Conservation (phyloP, 1,284 basidiomycete species). For the Ustilago loliicola region DNA sequence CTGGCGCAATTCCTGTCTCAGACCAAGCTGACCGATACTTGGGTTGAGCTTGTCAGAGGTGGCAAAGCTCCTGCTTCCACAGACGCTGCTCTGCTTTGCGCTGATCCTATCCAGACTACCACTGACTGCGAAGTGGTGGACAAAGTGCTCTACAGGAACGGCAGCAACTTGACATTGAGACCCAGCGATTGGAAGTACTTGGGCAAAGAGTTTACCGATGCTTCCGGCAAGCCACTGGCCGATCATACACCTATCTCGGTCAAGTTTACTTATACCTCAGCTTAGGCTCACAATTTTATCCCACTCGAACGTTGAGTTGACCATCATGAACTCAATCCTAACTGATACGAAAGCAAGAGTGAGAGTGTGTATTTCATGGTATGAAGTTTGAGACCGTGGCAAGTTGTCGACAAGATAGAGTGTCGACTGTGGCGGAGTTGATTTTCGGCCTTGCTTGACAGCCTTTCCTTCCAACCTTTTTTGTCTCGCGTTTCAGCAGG, state of each 20-base stretch:
- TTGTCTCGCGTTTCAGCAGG: neutral
- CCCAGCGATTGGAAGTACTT: slow-evolving; percentile 26
- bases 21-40: slow-evolving; percentile 25
- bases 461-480: neutral
- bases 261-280: slow-evolving; percentile 17
- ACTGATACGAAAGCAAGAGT: no score
- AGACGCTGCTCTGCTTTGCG: slow-evolving; percentile 20
- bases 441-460: neutral
- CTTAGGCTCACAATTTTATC: neutral
- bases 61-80: slow-evolving; percentile 23
- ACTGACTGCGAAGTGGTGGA: slow-evolving; percentile 30
- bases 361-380: no score
- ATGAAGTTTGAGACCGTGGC: no score
- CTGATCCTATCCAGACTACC: slow-evolving; percentile 17
- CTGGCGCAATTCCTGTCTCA: slow-evolving; percentile 15
- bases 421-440: neutral
- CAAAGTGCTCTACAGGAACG: slow-evolving; percentile 29
- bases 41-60: slow-evolving; percentile 19
- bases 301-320: neutral
- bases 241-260: slow-evolving; percentile 31
- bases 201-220: slow-evolving; percentile 18
- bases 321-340: no score
- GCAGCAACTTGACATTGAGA: slow-evolving; percentile 11
- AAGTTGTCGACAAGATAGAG: no score
- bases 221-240: slow-evolving; percentile 21